These are phyloP conservation scores for Naganishia antarctica DNA, from an alignment of 768 basidiomycete genomes.

Conservation along the genomic window DNA sequence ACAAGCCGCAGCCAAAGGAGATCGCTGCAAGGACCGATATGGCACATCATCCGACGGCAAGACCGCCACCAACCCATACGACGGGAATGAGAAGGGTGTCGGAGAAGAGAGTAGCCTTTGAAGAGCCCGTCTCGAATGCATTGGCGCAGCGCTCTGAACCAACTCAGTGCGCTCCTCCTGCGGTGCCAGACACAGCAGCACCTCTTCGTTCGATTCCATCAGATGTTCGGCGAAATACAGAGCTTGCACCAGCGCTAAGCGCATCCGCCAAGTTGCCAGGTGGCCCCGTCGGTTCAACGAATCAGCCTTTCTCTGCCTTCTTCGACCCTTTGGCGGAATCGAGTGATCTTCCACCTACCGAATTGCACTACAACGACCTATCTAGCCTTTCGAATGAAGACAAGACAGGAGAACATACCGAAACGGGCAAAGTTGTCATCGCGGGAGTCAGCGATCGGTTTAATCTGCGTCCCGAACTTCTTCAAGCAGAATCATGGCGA, in stretches of 20 bases:
- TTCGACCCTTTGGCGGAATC: conserved; percentile 14
- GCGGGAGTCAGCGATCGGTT: not conserved
- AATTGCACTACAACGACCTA: conserved; percentile 8
- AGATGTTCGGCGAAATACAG: not conserved
- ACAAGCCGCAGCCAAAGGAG: no score
- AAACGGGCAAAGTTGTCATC: not conserved
- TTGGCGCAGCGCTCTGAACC: not conserved
- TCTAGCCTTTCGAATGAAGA: not conserved
- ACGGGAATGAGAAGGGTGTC: not conserved
- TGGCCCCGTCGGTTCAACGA: not conserved
- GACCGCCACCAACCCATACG: not conserved
- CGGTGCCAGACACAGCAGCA: not conserved
- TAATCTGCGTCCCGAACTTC: conserved; percentile 15
- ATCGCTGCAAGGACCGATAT: not conserved
- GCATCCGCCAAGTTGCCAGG: not conserved
- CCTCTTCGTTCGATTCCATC: not conserved
- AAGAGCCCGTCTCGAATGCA: not conserved
- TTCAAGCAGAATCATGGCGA: conserved; percentile 19
- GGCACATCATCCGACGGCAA: not conserved
- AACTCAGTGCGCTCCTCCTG: no score
- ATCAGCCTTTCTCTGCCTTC: conserved; percentile 2
- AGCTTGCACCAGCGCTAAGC: not conserved
- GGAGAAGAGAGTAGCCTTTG: conserved; percentile 14
- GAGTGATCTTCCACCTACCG: not conserved
- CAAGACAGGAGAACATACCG: not conserved